Evolutionary conservation across 1,284 basidiomycete genomes (phyloP).

Genomic region (Neonothopanus nambi): DNA sequence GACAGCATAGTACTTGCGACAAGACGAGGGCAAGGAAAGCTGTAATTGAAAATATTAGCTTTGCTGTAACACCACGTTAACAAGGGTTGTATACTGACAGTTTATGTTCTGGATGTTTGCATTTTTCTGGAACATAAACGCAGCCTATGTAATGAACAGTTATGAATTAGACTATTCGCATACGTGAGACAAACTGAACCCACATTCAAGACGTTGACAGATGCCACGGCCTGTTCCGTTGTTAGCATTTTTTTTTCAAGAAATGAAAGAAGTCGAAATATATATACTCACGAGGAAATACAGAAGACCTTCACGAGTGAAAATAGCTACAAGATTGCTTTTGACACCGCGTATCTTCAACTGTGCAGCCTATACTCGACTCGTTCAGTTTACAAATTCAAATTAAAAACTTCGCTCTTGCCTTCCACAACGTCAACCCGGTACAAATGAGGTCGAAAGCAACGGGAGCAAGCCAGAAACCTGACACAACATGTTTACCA

Average conservation of each 20-base stretch:
- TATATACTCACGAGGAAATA: slow-evolving; percentile 5
- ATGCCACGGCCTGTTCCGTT: slow-evolving; percentile 5
- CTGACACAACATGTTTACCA: slow-evolving; percentile 15
- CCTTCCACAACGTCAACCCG: slow-evolving; percentile 10
- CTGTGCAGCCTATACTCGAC: neutral
- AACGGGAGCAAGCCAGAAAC: slow-evolving; percentile 15
- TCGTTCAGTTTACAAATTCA: neutral
- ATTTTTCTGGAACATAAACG: slow-evolving; percentile 7
- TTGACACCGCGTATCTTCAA: slow-evolving; percentile 5
- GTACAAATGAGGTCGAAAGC: slow-evolving; percentile 17
- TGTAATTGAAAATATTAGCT: neutral
- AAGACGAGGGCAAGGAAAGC: slow-evolving; percentile 14
- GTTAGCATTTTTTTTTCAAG: neutral
- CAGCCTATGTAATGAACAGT: neutral
- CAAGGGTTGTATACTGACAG: neutral
- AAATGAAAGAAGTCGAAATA: neutral
- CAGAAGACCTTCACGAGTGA: slow-evolving; percentile 10
- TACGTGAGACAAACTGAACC: neutral
- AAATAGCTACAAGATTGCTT: slow-evolving; percentile 1
- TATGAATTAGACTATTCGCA: neutral
- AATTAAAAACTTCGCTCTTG: neutral
- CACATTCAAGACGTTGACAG: slow-evolving; percentile 8
- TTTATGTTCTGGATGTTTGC: slow-evolving; percentile 13
- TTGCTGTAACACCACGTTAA: neutral
- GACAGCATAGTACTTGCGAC: slow-evolving; percentile 14